Conservation (phyloP, 768 basidiomycete species). For the Termitomyces sp. region DNA sequence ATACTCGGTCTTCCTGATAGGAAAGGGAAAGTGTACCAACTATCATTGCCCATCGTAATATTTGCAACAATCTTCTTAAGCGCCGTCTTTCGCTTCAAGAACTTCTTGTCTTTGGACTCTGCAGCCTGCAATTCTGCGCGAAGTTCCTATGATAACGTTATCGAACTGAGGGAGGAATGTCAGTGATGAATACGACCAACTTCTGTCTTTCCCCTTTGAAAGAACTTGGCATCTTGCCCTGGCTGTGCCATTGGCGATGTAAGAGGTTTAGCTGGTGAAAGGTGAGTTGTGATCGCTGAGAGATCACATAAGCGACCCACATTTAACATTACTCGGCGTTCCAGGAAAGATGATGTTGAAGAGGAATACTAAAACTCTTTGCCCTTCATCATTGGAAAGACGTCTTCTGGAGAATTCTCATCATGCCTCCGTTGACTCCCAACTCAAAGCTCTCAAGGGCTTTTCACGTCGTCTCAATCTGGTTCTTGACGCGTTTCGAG, state of each 20-base stretch:
- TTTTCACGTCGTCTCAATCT: constrained; percentile 50
- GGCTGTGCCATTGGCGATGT: constrained; percentile 41
- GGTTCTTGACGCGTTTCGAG: constrained; percentile 34
- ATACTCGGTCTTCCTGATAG: constrained; percentile 16
- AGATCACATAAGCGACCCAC: neutral
- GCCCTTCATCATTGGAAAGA: constrained; percentile 15
- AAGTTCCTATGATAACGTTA: constrained; percentile 58
- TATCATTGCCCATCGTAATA: constrained; percentile 99
- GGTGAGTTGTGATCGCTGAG: neutral
- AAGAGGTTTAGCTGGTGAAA: neutral
- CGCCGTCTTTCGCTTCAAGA: constrained; percentile 85
- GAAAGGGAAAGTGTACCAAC: constrained; percentile 51
- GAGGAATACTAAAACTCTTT: constrained; percentile 1
- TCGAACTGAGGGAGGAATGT: neutral
- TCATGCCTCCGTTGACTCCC: constrained; percentile 44
- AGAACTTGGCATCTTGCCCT: constrained; percentile 90
- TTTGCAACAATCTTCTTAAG: constrained; percentile 98
- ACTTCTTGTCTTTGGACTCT: constrained; percentile 97
- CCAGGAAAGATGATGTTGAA: neutral
- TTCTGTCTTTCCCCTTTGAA: constrained; percentile 89
- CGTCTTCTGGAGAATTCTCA: constrained; percentile 22
- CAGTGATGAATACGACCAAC: constrained; percentile 32
- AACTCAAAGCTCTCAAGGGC: constrained; percentile 58
- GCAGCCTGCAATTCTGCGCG: constrained; percentile 88
- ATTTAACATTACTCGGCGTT: neutral